Evolutionary conservation across 1,284 basidiomycete species (phyloP), one percentile per base, ranked within the genome.

Genomic region (Cerioporus squamosus): DNA sequence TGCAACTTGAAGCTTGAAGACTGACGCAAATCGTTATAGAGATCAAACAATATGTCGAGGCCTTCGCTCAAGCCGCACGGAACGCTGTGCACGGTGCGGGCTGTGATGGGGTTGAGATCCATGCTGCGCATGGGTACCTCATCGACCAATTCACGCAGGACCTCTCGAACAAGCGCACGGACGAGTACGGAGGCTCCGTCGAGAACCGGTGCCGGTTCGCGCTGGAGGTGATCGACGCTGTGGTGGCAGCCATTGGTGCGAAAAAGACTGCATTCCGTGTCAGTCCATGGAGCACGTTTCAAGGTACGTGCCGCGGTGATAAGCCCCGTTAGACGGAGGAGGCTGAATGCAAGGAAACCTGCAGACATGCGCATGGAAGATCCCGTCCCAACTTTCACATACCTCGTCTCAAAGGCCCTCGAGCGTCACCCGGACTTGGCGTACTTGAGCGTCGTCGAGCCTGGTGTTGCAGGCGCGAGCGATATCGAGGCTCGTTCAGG

Each of bases 131-230:
- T 54, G 78, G 79, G 5, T 79, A 77, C 51, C 66, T 81, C 17
- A 54, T 78, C 18, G 77, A 79, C 59, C 77, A 80, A 61, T 79
- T 78, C 65, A 50, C 78, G 26, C 76, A 81, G 64, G 73, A 77
- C 40, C 64, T 71, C 0, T 66, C 75, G 47, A 87, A 87, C 74
- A 74, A 80, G 36, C 80, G 85, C 33, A 82, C 79, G 9, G 86
- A 88, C 70, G 72, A 77, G 48, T 89, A 85, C 67, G 85, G 86
- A 9, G 86, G 85, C 2, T 75, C 76, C 3, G 59, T 83, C 18
- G 81, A 84, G 70, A 86, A 85, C 67, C 75, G 86, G n/a, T 62
- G 72, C 3, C 73, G 80, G n/a, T 86, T 88, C 59, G 65, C 75
- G 0, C 71, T 85, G 59, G 76, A 77, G 62, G 75, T 84, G 15